Percentiles rank a stretch among this genome's conserved stretches.
phyloP scores from a whole-genome alignment of 495 filamentous ascomycete genomes.

The Neurospora sp. region DNA sequence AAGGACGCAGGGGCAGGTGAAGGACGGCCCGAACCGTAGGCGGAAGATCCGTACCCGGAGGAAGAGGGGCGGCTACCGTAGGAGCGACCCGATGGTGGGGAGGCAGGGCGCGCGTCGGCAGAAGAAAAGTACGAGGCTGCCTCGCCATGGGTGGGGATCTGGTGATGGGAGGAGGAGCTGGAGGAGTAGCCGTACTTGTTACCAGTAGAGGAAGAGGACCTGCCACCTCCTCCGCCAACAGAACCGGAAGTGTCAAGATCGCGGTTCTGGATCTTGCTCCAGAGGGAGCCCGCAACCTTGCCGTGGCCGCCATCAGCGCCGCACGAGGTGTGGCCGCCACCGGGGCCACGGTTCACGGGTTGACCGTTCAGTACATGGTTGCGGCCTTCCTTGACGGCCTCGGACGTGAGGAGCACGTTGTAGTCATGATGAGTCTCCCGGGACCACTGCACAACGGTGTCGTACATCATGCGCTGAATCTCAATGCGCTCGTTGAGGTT shows the following conservation, averaged over 20 bases:
- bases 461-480: slow-evolving; percentile 79
- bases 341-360: slow-evolving; percentile 20
- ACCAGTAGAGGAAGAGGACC: background rate
- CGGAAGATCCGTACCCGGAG: background rate
- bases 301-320: slow-evolving; percentile 40
- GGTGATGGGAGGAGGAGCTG: slow-evolving; percentile 1
- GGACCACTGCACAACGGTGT: too few relatives aligned
- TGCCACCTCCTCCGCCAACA: slow-evolving; percentile 1
- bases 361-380: slow-evolving; percentile 49
- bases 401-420: slow-evolving; percentile 63
- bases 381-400: slow-evolving; percentile 67
- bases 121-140: background rate
- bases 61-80: background rate
- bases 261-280: slow-evolving; percentile 34
- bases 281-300: slow-evolving; percentile 38
- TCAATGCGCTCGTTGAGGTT: slow-evolving; percentile 56
- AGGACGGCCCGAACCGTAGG: background rate
- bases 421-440: too few relatives aligned
- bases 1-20: background rate
- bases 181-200: background rate
- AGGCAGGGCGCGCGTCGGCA: background rate
- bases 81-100: background rate
- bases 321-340: slow-evolving; percentile 22
- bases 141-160: background rate
- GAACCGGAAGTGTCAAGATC: slow-evolving; percentile 8